phyloP scores from a whole-genome alignment of 305 asterid species.

The Plantago coronopus region DNA sequence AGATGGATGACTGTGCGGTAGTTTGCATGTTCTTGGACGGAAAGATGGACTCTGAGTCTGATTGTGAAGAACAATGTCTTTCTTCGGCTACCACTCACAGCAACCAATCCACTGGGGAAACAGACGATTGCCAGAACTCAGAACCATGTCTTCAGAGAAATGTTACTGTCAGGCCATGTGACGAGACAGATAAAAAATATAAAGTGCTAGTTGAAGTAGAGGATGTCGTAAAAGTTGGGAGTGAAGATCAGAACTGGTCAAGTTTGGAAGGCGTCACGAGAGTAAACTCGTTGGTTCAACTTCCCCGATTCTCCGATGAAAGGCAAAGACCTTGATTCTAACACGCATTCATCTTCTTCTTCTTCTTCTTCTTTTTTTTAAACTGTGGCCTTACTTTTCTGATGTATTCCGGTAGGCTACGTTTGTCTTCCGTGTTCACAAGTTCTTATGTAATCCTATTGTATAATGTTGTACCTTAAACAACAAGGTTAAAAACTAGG shows the following conservation, averaged over 20 bases:
- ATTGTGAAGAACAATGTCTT: slow-evolving; percentile 66
- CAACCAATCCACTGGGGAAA: slow-evolving; percentile 59
- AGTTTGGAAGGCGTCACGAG: slow-evolving; percentile 91
- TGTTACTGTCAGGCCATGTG: slow-evolving; percentile 66
- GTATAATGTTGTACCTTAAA: too few species aligned
- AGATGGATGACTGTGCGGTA: slow-evolving; percentile 18
- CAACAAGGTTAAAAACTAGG: too few species aligned
- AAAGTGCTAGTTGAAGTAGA: slow-evolving; percentile 34
- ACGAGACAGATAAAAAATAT: slow-evolving; percentile 42
- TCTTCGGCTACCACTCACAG: slow-evolving; percentile 75
- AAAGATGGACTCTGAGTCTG: slow-evolving; percentile 86
- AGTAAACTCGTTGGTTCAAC: slow-evolving; percentile 84
- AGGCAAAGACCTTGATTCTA: slow-evolving; percentile 44
- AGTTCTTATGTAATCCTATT: background rate
- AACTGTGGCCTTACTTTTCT: slow-evolving; percentile 1
- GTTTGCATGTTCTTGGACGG: slow-evolving; percentile 35
- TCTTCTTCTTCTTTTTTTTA: slow-evolving; percentile 19
- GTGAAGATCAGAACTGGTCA: slow-evolving; percentile 70
- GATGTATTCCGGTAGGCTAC: background rate
- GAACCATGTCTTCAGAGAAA: slow-evolving; percentile 81
- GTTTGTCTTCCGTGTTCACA: background rate
- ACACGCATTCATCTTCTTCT: slow-evolving; percentile 2
- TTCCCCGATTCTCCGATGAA: slow-evolving; percentile 77
- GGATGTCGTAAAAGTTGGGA: slow-evolving; percentile 25
- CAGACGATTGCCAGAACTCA: slow-evolving; percentile 67